Percentiles rank a stretch among this genome's conserved stretches.
Conservation (phyloP, 495 filamentous ascomycete species). For the Lasiosphaeriaceae sp. region DNA sequence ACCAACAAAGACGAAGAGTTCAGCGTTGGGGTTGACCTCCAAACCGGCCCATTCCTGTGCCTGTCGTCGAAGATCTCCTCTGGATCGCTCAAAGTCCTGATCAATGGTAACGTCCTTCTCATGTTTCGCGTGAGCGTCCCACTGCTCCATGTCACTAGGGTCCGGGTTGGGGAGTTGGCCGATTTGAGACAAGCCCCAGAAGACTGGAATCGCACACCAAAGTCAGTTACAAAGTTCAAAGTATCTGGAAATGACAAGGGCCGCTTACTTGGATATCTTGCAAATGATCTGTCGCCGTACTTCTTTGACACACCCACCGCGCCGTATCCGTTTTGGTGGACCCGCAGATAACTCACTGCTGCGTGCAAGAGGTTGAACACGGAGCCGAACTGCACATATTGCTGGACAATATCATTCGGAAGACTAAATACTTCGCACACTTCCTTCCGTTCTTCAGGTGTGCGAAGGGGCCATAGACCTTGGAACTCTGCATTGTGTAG, state of each 20-base stretch:
- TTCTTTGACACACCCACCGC: conserved; percentile 71
- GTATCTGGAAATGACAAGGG: background rate
- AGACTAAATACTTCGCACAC: conserved; percentile 67
- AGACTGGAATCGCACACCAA: conserved; percentile 32
- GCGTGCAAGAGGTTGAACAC: conserved; percentile 70
- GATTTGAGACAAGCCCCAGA: conserved; percentile 69
- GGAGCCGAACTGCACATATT: conserved; percentile 63
- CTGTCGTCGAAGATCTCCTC: conserved; percentile 56
- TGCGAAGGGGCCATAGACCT: conserved; percentile 69
- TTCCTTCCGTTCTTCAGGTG: conserved; percentile 57
- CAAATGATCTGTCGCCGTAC: conserved; percentile 69
- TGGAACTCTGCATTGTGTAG: conserved; percentile 63
- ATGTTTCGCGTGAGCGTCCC: conserved; percentile 40
- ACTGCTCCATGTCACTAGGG: conserved; percentile 66
- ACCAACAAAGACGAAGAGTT: conserved; percentile 72
- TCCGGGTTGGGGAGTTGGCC: conserved; percentile 70
- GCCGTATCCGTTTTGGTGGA: conserved; percentile 70
- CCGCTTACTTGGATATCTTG: conserved; percentile 56
- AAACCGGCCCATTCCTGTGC: conserved; percentile 73
- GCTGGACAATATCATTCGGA: conserved; percentile 36
- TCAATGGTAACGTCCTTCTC: conserved; percentile 55
- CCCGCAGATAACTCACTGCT: conserved; percentile 62
- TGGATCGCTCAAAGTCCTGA: conserved; percentile 47
- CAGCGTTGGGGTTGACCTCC: conserved; percentile 57
- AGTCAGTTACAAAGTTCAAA: no score